Base-by-base conservation (phyloP, 768 basidiomycete species). In the Leccinum rimulosum region DNA sequence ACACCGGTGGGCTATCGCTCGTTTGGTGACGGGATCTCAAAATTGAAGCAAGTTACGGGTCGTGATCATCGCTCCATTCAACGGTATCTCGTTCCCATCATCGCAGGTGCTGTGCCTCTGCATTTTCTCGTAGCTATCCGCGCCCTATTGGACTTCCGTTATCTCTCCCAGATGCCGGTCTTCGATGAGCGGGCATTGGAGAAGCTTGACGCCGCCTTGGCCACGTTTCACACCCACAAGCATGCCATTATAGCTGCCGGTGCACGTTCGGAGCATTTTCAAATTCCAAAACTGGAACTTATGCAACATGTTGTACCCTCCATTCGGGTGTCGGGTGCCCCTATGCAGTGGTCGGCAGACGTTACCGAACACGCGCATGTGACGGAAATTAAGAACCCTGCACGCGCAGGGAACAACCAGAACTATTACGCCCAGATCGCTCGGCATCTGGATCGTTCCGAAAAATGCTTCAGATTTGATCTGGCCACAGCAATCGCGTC, bases 21-120 rank as follows among this genome's bases (percentile, higher is more conserved):
- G 25, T 80, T 79, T 54, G 61, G 64, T 10, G 70, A 75, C 17
- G 78, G 78, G 0, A 72, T 80, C 14, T 76, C 74, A 52, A 61
- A 22, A 53, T 64, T 38, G 14, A 38, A 38, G 17, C 38, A 38
- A 38, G 38, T 38, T 5, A 38, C 38, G 5, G 38, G 38, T 28
- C 67, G 38, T 12, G 38, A 38, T 15, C 8, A 66, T 66, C 40
- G 9, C 3, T 33, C 47, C 6, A 70, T 74, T 1, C 64, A 52
- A 15, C 72, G 0, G 0, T 60, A 59, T 14, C 40, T 54, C 9
- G 14, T 38, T 38, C 15, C 14, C 8, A 17, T 40, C 38, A 40
- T 40, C 4, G 38, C 38, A 12, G 7, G 38, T 40, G 38, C 15
- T 17, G 38, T 40, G 17, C 38, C 38, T 12, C 12, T 7, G 12